Evolutionary conservation across 345 rosid genomes (phyloP).

Genomic region (Streptanthus diversifolius): DNA sequence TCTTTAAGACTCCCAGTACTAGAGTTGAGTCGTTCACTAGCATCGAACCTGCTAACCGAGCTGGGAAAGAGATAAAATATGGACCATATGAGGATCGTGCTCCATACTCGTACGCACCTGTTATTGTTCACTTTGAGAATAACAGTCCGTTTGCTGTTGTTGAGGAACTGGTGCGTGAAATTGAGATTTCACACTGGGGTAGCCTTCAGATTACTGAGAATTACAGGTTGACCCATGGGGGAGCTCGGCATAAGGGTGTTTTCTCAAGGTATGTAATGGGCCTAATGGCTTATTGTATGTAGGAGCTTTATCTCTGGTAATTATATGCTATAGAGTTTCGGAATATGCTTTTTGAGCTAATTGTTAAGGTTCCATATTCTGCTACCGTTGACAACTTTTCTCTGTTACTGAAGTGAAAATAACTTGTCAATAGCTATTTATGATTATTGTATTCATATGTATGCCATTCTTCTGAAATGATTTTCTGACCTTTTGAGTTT

Average conservation of each 20-base stretch:
- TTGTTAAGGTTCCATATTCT: conserved; percentile 2
- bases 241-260: conserved; percentile 93
- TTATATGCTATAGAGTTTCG: neutral
- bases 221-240: conserved; percentile 80
- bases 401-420: neutral
- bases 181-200: conserved; percentile 99
- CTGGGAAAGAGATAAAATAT: conserved; percentile 75
- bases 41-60: conserved; percentile 73
- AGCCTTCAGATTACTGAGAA: conserved; percentile 85
- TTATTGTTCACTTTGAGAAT: conserved; percentile 83
- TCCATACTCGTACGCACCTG: conserved; percentile 72
- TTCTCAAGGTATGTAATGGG: conserved; percentile 68
- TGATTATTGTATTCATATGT: neutral
- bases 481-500: conserved; percentile 24
- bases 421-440: neutral
- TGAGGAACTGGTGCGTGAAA: conserved; percentile 91
- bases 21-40: conserved; percentile 87
- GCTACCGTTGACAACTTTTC: neutral
- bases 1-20: conserved; percentile 72
- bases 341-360: neutral
- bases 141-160: conserved; percentile 96
- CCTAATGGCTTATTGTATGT: neutral
- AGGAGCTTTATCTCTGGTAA: neutral
- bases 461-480: neutral
- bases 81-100: conserved; percentile 81